A percentile compares a stretch with the other conserved stretches of the same genome.
Evolutionary conservation across 495 filamentous ascomycete species (phyloP).

Genomic region (Daldinia decipiens): DNA sequence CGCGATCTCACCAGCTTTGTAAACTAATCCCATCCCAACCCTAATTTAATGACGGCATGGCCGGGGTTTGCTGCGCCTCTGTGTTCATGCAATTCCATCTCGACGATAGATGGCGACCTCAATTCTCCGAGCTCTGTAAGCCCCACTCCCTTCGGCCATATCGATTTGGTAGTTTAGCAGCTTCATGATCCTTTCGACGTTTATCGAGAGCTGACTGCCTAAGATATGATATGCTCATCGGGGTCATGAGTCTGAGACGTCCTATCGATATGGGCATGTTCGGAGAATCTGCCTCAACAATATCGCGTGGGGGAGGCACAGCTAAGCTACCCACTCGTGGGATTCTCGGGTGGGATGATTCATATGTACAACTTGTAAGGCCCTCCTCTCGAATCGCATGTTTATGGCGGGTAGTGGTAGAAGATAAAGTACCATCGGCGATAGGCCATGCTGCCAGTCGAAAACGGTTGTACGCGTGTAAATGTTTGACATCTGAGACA

Average conservation of each 20-base stretch:
- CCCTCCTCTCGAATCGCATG: slow-evolving; percentile 12
- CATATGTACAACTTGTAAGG: slow-evolving; percentile 22
- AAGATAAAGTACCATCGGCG: slow-evolving; percentile 2
- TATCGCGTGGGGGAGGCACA: slow-evolving; percentile 30
- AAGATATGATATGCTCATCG: not conserved
- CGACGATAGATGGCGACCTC: slow-evolving; percentile 28
- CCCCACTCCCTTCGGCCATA: slow-evolving; percentile 21
- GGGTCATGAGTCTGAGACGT: slow-evolving; percentile 10
- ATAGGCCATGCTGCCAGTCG: slow-evolving; percentile 13
- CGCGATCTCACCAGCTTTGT: slow-evolving; percentile 38
- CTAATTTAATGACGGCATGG: slow-evolving; percentile 29
- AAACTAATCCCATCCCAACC: slow-evolving; percentile 26
- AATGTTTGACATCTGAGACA: slow-evolving; percentile 28
- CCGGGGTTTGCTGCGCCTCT: slow-evolving; percentile 37
- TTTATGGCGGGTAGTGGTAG: slow-evolving; percentile 20
- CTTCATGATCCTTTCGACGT: slow-evolving; percentile 15
- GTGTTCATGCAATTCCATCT: slow-evolving; percentile 32
- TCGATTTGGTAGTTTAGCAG: slow-evolving; percentile 3
- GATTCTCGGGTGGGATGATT: slow-evolving; percentile 14
- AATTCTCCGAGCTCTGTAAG: slow-evolving; percentile 30
- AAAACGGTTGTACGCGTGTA: slow-evolving; percentile 17
- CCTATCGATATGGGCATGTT: not conserved
- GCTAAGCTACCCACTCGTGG: not conserved
- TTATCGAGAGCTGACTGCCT: not conserved
- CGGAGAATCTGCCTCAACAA: slow-evolving; percentile 31